These are phyloP conservation scores for Corchorus olitorius DNA, from an alignment of 345 rosid genomes.

Conservation along the genomic window DNA sequence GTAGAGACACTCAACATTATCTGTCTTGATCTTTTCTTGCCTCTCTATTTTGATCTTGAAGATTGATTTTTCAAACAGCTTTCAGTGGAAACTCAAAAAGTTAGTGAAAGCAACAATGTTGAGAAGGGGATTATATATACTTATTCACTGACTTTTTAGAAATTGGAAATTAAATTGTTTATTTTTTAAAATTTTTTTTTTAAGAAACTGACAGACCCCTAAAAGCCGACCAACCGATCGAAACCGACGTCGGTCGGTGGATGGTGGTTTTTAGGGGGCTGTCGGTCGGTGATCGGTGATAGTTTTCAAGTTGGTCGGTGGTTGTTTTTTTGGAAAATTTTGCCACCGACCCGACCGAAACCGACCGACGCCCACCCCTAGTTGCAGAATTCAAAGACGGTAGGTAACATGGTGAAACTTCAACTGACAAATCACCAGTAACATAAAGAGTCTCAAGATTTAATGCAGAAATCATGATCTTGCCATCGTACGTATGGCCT, in stretches of 20 bases:
- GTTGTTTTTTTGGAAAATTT: too few species aligned
- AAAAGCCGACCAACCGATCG: too few species aligned
- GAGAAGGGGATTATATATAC: not conserved
- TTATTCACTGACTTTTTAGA: too few species aligned
- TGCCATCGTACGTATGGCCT: not conserved
- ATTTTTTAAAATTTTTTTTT: too few species aligned
- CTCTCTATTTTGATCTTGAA: not conserved
- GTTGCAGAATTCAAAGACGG: not conserved
- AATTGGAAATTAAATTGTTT: too few species aligned
- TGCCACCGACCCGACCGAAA: too few species aligned
- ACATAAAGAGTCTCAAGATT: not conserved
- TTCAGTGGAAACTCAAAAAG: not conserved
- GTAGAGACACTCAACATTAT: not conserved
- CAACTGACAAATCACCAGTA: not conserved
- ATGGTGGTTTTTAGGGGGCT: too few species aligned
- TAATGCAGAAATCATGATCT: not conserved
- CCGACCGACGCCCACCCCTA: too few species aligned
- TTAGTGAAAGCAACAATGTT: not conserved
- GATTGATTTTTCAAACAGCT: not conserved
- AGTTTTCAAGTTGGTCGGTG: too few species aligned
- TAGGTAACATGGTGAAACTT: not conserved
- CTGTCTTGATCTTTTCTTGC: constrained; percentile 11
- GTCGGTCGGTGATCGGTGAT: too few species aligned
- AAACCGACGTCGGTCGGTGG: too few species aligned
- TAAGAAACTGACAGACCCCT: too few species aligned